These are phyloP conservation scores for Suhomyces canberraensis DNA, from an alignment of 805 yeast species.

Conservation along the genomic window DNA sequence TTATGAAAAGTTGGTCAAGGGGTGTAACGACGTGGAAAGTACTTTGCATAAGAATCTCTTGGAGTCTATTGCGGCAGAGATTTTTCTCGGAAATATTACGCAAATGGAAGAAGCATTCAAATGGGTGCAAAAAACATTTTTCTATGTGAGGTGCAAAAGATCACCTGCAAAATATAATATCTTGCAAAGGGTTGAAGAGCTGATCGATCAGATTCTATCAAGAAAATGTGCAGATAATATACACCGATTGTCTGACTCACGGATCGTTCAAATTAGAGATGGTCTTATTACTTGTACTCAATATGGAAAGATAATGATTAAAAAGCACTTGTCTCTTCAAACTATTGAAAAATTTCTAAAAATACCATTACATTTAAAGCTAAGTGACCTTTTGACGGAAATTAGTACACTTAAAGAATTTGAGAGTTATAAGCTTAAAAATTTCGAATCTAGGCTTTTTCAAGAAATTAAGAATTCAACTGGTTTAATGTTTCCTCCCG, in stretches of 20 bases:
- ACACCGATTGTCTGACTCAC: too few species aligned
- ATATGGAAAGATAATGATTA: neutral
- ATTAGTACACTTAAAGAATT: neutral
- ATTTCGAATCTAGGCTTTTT: neutral
- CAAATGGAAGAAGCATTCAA: constrained; percentile 35
- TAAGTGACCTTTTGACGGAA: neutral
- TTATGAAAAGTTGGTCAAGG: constrained; percentile 28
- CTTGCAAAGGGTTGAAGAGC: too few species aligned
- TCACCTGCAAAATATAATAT: too few species aligned
- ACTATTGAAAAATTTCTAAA: neutral
- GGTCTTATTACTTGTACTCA: too few species aligned
- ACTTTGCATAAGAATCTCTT: constrained; percentile 36
- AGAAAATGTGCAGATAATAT: too few species aligned
- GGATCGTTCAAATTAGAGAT: too few species aligned
- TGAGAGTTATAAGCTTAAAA: neutral
- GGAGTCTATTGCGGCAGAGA: constrained; percentile 39
- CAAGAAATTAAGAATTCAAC: neutral
- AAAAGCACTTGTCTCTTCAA: neutral
- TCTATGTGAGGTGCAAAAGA: constrained; percentile 38
- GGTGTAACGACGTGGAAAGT: constrained; percentile 1
- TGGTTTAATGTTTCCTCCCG: neutral
- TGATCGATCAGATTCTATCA: too few species aligned
- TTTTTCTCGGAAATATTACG: constrained; percentile 33
- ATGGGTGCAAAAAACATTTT: constrained; percentile 49
- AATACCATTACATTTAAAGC: neutral